Conservation (phyloP, 2,329 filamentous ascomycete genomes). For the Metarhizium robertsii region DNA sequence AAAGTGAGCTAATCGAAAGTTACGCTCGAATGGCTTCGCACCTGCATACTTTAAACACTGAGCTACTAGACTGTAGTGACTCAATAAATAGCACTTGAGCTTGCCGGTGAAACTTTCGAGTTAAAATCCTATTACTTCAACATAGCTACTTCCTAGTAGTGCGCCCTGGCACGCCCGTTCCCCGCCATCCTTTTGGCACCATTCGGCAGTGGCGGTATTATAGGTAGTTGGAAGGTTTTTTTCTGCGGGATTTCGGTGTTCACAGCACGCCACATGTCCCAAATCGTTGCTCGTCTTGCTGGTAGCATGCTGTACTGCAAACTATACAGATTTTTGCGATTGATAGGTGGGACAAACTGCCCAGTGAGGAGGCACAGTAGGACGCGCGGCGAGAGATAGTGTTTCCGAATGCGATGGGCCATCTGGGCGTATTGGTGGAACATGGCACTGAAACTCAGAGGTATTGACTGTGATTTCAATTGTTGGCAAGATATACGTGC, state of each 20-base stretch:
- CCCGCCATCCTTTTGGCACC: conserved; percentile 19
- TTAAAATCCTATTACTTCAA: background rate
- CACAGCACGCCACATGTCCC: conserved; percentile 75
- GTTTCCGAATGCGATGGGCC: conserved; percentile 81
- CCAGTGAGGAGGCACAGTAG: conserved; percentile 82
- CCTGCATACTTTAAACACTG: background rate
- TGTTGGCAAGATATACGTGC: background rate
- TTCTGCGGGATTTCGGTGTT: conserved; percentile 40
- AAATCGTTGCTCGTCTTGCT: conserved; percentile 65
- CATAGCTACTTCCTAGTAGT: conserved; percentile 5
- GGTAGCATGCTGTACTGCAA: conserved; percentile 98
- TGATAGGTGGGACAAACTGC: conserved; percentile 88
- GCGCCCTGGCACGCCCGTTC: conserved; percentile 17
- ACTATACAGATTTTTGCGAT: conserved; percentile 88
- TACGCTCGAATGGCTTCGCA: background rate
- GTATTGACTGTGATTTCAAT: conserved; percentile 56
- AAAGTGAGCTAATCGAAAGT: background rate
- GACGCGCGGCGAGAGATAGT: conserved; percentile 85
- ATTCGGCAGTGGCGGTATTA: conserved; percentile 23
- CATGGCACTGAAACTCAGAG: conserved; percentile 84
- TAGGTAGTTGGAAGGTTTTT: conserved; percentile 27
- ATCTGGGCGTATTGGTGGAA: conserved; percentile 98
- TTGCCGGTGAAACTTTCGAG: background rate
- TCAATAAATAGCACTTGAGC: background rate
- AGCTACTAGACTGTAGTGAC: background rate